Base-by-base conservation (phyloP, 2,329 filamentous ascomycete genomes). In the Verticillium isaacii region DNA sequence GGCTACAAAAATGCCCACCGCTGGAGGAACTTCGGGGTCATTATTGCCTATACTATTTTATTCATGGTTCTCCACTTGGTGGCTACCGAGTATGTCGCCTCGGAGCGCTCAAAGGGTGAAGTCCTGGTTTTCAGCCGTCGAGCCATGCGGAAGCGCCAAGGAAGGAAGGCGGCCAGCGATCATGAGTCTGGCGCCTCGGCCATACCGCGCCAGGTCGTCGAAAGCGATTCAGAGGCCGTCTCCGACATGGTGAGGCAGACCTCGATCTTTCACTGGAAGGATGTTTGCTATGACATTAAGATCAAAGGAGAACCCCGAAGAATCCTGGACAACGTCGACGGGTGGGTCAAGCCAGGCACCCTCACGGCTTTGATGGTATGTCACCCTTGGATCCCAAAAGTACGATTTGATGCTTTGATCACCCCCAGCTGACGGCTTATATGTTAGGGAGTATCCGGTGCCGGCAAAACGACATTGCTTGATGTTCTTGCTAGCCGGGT, bases 401-500 rank as follows among this genome's bases (percentile, higher is more conserved):
- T 14, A 36, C 9, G 34, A 14, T 14, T 23, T 23, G 14, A 11
- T 14, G 7, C 34, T 36, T 36, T 45, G 85, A 92, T 65, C 80
- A 89, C 60, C 87, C 92, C 3, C 86, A 91, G 34, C 34, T 36
- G 14, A 36, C 14, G 34, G 14, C 7, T 14, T 7, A 36, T 36
- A 29, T 29, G 29, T 29, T 29, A 36, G 34, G 34, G 34, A 36
- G 34, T 36, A 36, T 91, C 86, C 5, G 91, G 90, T 54, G 92
- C 92, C 7, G 92, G 92, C 14, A 96, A 96, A 75, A 93, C 91
- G 0, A 95, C 92, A 0, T 78, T 96, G 0, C 80, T 96, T n/a
- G 93, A 95, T 73, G 92, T 89, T 0, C 72, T 85, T 1, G 87
- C 90, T 0, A 90, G 93, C 69, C 85, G 91, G 2, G 88, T 92